Evolutionary conservation across 257 asterid genomes (phyloP), one percentile per base, ranked within the genome.

Genomic region (Solanum piurae): DNA sequence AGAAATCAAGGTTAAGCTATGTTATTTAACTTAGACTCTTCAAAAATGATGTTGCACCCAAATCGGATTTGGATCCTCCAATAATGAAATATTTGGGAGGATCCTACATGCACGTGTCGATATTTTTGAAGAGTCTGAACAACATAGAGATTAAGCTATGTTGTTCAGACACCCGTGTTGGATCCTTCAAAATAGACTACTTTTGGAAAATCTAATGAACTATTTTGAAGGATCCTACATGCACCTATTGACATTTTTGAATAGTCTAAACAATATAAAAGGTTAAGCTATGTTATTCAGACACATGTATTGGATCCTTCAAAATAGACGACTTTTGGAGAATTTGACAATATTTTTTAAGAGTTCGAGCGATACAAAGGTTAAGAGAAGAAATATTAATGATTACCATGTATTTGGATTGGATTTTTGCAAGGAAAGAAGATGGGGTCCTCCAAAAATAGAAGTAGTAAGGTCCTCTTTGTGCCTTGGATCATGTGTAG

Each of bases 381-480:
- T 9, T 84, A 69, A n/a, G 13, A 55, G 40, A 44, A 62, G 36
- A 14, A 42, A 33, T 33, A 72, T 7, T 44, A 25, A 42, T 44
- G 18, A 80, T 91, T 90, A 96, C 99, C 99, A 94, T 90, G 88
- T 90, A 86, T 90, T 92, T 60, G 95, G 80, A 87, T 88, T 83
- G 68, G 96, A 89, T 92, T 90, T 95, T 87, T 94, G 98, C 86
- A 92, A 88, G 52, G 99, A 91, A 52, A 92, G 91, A 33, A 93
- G 87, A 71, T 95, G 95, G 88, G 98, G 86, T 83, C 90, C 92
- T 85, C 93, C 94, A 87, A 92, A 90, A 49, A 87, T 86, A 89
- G 91, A 29, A 18, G 90, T 20, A 64, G 87, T 71, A 38, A 37
- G 58, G 8, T 93, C 94, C 10, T 92, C 92, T 84, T 87, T 91